Evolutionary conservation across 441 rosid genomes (phyloP), one percentile per base, ranked within the genome.

Genomic region (Pelargonium cotyledonis): DNA sequence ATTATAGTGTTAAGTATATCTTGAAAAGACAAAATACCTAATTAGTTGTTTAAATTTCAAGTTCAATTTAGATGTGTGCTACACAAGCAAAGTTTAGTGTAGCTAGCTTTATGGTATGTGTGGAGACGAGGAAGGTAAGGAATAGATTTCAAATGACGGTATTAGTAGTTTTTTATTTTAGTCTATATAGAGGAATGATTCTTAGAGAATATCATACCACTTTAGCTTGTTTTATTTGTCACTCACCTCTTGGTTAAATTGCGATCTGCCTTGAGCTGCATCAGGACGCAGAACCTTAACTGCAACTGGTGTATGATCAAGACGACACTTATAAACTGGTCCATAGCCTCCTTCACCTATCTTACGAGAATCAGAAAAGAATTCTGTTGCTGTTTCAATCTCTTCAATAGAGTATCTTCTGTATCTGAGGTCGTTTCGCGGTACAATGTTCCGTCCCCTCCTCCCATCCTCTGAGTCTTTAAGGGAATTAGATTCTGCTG

Each of bases 311-410:
- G 83, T 84, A 74, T 88, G 76, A 75, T 85, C 76, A 1, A 90
- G 87, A 35, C 69, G 61, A 19, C 75, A 90, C 69, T 71, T 84
- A 55, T 69, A 92, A 49, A 90, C 96, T 5, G 95, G 86, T 70
- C 96, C 98, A 68, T 90, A 90, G 31, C 90, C 96, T 31, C 96
- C 98, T 83, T 90, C 96, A 14, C 93, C 93, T 40, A 90, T 85
- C 84, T 88, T 86, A 4, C 65, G 67, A 8, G 83, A 69, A 16
- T 60, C 58, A 19, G 88, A 68, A 68, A 90, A 88, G 63, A 79
- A 67, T 68, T 81, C 58, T 6, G 95, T 90, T 41, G 96, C 86
- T 49, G 10, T 68, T 79, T 90, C 93, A 68, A 88, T 83, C 60
- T 88, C 89, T 40, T 80, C 68, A 61, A 87, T 81, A 5, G 84